Evolutionary conservation across 208 protist species (phyloP), one percentile per base, ranked within the genome.

Genomic region (Wallacemonas sp.): DNA sequence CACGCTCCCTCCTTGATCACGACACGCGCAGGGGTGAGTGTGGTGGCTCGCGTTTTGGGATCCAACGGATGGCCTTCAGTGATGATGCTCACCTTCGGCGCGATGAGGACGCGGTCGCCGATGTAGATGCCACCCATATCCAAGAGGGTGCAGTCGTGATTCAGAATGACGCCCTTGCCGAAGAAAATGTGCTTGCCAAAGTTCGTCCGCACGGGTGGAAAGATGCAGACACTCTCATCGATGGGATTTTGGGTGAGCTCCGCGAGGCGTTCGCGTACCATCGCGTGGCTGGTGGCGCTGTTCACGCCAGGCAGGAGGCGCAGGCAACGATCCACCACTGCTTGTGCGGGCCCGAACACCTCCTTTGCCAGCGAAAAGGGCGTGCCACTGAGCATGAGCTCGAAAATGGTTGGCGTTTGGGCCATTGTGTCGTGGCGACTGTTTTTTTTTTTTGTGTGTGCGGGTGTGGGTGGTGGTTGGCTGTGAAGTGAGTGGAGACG

Each of bases 21-120:
- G 17, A 93, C 68, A 1, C 69, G 76, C 14, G 74, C 65, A 8
- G 30, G 75, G 44, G 57, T 76, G 49, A 96, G 81, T 0, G 47
- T 49, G 36, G n/a, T 57, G 39, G 2, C 58, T 12, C 19, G 60
- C 8, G n/a, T 27, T 27, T 56, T 83, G 55, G 33, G 55, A 32
- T 88, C 79, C 0, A 88, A n/a, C 1, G 85, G 88, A 60, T 97
- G 94, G 9, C 75, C 85, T 8, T 89, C 87, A 0, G 89, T 83
- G 62, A 87, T 83, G 8, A 96, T 2, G n/a, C 73, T 61, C 12
- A 92, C 87, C 27, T 87, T 83, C 1, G 85, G 83, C 3, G 49
- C 87, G 61, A 82, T 74, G n/a, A 93, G 23, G 23, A 76, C 72
- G 39, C 74, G 36, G 21, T 83, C 67, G 23, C 85, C 88, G 23